A percentile compares a stretch with the other conserved stretches of the same genome.
These are phyloP conservation scores for Alloascoidea africana DNA, from an alignment of 805 yeast genomes.

Conservation along the genomic window DNA sequence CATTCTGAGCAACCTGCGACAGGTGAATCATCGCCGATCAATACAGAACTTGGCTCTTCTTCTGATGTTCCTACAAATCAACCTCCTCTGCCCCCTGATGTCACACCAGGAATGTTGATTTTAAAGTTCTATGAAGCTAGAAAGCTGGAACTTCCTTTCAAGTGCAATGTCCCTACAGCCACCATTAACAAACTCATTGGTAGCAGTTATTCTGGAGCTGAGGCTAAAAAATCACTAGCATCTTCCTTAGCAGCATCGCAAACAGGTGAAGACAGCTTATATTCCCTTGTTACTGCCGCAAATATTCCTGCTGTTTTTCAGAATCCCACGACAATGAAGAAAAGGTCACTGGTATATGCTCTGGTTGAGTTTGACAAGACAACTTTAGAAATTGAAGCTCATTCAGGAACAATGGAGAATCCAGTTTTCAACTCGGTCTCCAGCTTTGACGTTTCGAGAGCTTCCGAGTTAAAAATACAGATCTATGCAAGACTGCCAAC, in stretches of 20 bases:
- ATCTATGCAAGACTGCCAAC: slow-evolving; percentile 66
- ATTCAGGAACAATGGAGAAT: slow-evolving; percentile 59
- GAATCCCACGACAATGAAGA: slow-evolving; percentile 36
- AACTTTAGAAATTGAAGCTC: slow-evolving; percentile 77
- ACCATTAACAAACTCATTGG: slow-evolving; percentile 43
- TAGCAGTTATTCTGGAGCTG: slow-evolving; percentile 8
- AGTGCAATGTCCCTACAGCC: slow-evolving; percentile 20
- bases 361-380: slow-evolving; percentile 93
- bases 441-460: slow-evolving; percentile 73
- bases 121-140: slow-evolving; percentile 63
- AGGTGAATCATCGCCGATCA: background rate
- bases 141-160: slow-evolving; percentile 52
- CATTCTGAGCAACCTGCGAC: background rate
- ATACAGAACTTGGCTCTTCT: background rate
- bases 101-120: slow-evolving; percentile 57
- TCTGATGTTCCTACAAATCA: background rate
- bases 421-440: slow-evolving; percentile 85
- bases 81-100: slow-evolving; percentile 10
- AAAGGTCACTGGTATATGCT: slow-evolving; percentile 62
- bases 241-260: slow-evolving; percentile 13
- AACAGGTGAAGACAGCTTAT: slow-evolving; percentile 14
- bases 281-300: slow-evolving; percentile 5
- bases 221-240: slow-evolving; percentile 6
- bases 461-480: slow-evolving; percentile 51
- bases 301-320: slow-evolving; percentile 38